Evolutionary conservation across 352 stramenopile species (phyloP).

Genomic region (Globisporangium okanoganense): DNA sequence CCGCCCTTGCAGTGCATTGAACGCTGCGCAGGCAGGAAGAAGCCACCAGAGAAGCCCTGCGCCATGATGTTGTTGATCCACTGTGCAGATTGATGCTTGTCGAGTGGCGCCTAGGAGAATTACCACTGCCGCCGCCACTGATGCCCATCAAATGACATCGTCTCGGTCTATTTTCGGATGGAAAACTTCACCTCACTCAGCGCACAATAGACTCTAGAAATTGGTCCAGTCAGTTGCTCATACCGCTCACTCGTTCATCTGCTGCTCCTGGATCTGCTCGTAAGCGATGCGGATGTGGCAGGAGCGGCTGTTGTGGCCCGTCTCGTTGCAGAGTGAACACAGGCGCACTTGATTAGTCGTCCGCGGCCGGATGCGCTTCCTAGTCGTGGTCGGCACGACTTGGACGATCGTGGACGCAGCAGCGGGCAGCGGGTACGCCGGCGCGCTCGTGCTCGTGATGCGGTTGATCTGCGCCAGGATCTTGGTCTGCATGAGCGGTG

Average conservation of each 20-base stretch:
- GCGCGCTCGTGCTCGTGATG: neutral
- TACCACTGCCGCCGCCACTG: neutral
- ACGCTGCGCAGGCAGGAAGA: constrained; percentile 54
- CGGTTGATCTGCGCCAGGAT: constrained; percentile 6
- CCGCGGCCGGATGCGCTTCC: neutral
- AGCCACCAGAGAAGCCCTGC: constrained; percentile 39
- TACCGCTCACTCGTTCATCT: neutral
- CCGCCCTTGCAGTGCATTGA: constrained; percentile 50
- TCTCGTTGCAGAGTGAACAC: constrained; percentile 3
- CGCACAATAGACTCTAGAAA: neutral
- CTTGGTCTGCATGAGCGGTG: constrained; percentile 1
- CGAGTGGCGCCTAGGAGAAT: neutral
- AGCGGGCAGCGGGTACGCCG: neutral
- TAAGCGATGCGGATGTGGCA: neutral
- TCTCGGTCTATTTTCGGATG: neutral
- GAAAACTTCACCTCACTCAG: neutral
- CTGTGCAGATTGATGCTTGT: neutral
- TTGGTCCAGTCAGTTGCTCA: neutral
- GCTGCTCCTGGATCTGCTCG: neutral
- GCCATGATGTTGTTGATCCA: constrained; percentile 9
- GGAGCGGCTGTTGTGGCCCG: neutral
- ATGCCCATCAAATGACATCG: constrained; percentile 1
- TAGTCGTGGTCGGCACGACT: neutral
- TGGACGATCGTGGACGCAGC: neutral
- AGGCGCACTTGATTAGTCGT: constrained; percentile 1